A percentile compares a stretch with the other conserved stretches of the same genome.
Evolutionary conservation across 1,284 basidiomycete genomes (phyloP).

Genomic region (Mycena sp.): DNA sequence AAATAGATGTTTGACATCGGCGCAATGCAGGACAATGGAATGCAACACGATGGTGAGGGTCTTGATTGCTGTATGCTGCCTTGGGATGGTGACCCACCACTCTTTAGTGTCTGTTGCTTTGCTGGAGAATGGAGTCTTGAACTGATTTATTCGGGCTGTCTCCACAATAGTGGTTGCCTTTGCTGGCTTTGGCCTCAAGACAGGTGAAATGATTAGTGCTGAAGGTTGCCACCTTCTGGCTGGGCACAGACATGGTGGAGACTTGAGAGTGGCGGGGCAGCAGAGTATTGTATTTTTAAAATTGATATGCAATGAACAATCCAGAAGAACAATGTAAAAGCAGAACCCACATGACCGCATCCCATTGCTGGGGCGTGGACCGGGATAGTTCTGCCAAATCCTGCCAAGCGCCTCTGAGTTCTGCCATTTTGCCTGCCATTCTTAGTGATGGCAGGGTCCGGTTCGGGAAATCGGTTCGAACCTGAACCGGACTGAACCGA

Average conservation of each 20-base stretch:
- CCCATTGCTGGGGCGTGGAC: neutral
- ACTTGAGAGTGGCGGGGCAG: neutral
- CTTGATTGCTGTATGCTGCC: too few relatives aligned
- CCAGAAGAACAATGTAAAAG: neutral
- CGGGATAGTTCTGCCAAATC: slow-evolving; percentile 2
- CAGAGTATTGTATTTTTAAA: too few relatives aligned
- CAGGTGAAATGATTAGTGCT: slow-evolving; percentile 1
- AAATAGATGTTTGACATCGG: slow-evolving; percentile 28
- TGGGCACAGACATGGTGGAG: neutral
- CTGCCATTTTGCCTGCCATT: slow-evolving; percentile 10
- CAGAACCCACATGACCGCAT: too few relatives aligned
- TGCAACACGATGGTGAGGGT: slow-evolving; percentile 43
- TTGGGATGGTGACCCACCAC: too few relatives aligned
- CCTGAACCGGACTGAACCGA: too few relatives aligned
- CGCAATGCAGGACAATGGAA: slow-evolving; percentile 32
- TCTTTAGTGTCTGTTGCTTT: too few relatives aligned
- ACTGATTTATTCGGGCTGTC: too few relatives aligned
- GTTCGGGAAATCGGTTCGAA: too few relatives aligned
- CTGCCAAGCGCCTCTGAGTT: neutral
- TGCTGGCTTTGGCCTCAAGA: slow-evolving; percentile 1
- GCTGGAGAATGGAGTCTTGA: too few relatives aligned
- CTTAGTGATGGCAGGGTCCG: too few relatives aligned
- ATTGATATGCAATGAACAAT: too few relatives aligned
- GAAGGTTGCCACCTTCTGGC: neutral
- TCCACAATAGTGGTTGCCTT: slow-evolving; percentile 20